Base-by-base conservation (phyloP, 2,329 filamentous ascomycete genomes). In the Pestalotiopsis sp. region DNA sequence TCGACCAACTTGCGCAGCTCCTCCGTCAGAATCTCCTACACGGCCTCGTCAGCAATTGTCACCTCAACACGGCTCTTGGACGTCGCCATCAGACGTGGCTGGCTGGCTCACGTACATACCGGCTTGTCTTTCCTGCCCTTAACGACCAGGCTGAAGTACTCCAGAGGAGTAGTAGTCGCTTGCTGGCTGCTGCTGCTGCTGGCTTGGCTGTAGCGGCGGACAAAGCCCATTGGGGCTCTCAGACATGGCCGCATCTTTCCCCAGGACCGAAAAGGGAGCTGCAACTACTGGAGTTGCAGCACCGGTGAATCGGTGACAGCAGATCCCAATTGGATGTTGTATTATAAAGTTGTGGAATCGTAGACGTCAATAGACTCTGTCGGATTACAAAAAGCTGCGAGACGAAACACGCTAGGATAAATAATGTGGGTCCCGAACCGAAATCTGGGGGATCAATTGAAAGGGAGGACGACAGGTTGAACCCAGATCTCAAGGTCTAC, bases 151-250 rank as follows among this genome's bases (percentile, higher is more conserved):
- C 59, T 62, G 36, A 62, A 62, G 31, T 39, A 62, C n/a, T 39
- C 59, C 27, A 52, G 6, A 52, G 45, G 45, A 11, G 45, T 36
- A 12, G 27, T 36, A 36, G 31, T 36, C 7, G 7, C 31, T 36
- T 39, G 27, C 31, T 39, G 59, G 59, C 31, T 62, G n/a, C 17
- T 39, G 59, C 27, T 36, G 13, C 36, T 36, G 11, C 52, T 23
- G 23, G 25, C 31, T 38, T 60, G 64, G 45, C 31, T 41, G 64
- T 66, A 59, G 64, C 56, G 36, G 52, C 38, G 56, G 11, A 60
- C 14, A 20, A 38, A 27, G 23, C 64, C 39, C 31, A 60, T 36
- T 36, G 52, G 31, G 25, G 52, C 45, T 36, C 25, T 5, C 12
- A 41, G 9, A n/a, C 36, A 56, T 14, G 31, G 31, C 20, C 45